A percentile compares a stretch with the other conserved stretches of the same genome.
Conservation (phyloP, 225 moss, liverwort and hornwort species). For the Neckera pumila region DNA sequence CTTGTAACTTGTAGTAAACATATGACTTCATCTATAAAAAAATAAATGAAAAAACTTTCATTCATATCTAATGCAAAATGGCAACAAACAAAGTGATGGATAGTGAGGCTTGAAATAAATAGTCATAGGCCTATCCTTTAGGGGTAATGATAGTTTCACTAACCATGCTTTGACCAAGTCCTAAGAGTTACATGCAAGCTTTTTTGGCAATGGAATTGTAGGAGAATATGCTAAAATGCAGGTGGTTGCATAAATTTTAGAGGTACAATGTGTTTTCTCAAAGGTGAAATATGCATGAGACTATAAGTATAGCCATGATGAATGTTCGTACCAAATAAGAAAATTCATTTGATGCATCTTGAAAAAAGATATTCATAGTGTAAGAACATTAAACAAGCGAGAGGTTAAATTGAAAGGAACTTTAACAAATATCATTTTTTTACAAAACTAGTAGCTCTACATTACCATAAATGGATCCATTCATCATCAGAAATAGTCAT, state of each 20-base stretch:
- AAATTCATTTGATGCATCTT: background rate
- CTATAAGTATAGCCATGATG: background rate
- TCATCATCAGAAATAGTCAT: background rate
- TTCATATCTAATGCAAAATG: too few species aligned
- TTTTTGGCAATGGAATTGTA: too few species aligned
- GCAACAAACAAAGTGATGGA: too few species aligned
- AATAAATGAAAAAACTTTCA: too few species aligned
- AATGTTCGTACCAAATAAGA: background rate
- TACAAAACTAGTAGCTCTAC: background rate
- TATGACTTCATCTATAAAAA: too few species aligned
- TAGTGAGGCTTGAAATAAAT: too few species aligned
- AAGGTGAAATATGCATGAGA: too few species aligned
- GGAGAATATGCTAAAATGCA: background rate
- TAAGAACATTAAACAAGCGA: background rate
- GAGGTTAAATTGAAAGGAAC: background rate
- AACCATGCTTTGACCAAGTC: too few species aligned
- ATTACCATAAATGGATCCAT: background rate
- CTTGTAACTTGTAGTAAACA: too few species aligned
- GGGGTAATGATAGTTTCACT: background rate
- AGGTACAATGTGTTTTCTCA: background rate
- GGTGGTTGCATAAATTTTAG: background rate
- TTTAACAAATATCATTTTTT: background rate
- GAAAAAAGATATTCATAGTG: background rate
- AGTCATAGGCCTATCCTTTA: fast-evolving
- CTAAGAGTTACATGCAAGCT: background rate